These are phyloP conservation scores for Crucibulum laeve DNA, from an alignment of 768 basidiomycete species.

Conservation along the genomic window DNA sequence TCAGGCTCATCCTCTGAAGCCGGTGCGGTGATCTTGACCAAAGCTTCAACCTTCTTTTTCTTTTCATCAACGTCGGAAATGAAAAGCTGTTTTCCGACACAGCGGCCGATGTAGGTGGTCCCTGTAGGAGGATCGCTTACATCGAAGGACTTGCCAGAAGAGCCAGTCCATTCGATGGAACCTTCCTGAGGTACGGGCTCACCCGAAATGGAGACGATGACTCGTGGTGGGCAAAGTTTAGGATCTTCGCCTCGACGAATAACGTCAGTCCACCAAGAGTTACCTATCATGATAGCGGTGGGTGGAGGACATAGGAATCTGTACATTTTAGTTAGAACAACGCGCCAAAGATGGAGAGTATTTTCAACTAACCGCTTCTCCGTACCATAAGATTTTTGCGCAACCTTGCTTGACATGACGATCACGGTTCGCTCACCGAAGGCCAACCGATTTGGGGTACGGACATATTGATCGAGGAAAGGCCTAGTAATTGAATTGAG, in stretches of 20 bases:
- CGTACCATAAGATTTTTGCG: conserved; percentile 95
- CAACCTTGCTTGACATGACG: conserved; percentile 97
- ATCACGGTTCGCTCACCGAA: conserved; percentile 93
- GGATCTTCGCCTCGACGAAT: conserved; percentile 70
- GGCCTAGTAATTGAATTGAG: conserved; percentile 41
- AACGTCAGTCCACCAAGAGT: conserved; percentile 90
- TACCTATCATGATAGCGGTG: conserved; percentile 90
- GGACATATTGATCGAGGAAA: conserved; percentile 81
- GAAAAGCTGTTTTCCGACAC: conserved; percentile 91
- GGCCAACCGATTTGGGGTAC: conserved; percentile 79
- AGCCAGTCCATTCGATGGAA: conserved; percentile 82
- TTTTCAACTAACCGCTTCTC: conserved; percentile 84
- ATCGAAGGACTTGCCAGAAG: conserved; percentile 82
- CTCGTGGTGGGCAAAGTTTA: conserved; percentile 71
- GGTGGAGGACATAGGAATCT: conserved; percentile 93
- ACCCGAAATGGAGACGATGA: conserved; percentile 89
- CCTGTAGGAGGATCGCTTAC: conserved; percentile 72
- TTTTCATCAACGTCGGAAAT: conserved; percentile 94
- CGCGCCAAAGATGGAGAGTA: background rate
- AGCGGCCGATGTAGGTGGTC: conserved; percentile 88
- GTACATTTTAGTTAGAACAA: conserved; percentile 12
- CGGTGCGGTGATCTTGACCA: conserved; percentile 84
- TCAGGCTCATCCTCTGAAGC: conserved; percentile 78
- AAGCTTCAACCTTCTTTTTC: conserved; percentile 91
- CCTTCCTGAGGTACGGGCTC: conserved; percentile 85